Evolutionary conservation across 2,329 filamentous ascomycete genomes (phyloP).

Genomic region (Colletotrichum sp.): DNA sequence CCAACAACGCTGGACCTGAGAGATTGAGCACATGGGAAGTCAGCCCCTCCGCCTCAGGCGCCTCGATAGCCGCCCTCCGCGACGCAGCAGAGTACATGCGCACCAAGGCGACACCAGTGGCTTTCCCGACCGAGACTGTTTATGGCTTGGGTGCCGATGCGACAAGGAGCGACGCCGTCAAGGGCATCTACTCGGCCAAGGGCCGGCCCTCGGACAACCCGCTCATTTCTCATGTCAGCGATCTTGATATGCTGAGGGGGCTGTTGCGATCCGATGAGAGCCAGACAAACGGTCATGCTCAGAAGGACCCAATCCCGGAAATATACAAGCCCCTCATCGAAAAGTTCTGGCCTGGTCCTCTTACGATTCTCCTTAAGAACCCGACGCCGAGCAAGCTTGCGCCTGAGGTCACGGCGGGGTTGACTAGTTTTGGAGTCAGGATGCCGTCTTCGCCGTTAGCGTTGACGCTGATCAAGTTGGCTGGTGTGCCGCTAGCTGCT

Average conservation of each 20-base stretch:
- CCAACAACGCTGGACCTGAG: constrained; percentile 28
- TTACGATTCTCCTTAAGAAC: constrained; percentile 88
- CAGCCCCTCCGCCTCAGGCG: constrained; percentile 29
- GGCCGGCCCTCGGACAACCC: constrained; percentile 93
- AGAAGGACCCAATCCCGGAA: constrained; percentile 61
- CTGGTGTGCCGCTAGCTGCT: constrained; percentile 81
- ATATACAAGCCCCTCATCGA: constrained; percentile 82
- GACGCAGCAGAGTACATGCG: constrained; percentile 72
- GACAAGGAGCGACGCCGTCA: constrained; percentile 81
- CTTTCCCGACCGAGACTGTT: constrained; percentile 96
- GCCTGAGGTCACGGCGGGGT: constrained; percentile 88
- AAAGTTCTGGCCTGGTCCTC: constrained; percentile 90
- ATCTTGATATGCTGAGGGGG: constrained; percentile 74
- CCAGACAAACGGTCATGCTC: constrained; percentile 10
- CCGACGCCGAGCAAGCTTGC: constrained; percentile 74
- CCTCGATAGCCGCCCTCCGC: constrained; percentile 50
- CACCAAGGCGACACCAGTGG: constrained; percentile 76
- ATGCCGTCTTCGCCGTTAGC: constrained; percentile 90
- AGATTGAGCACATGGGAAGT: constrained; percentile 50
- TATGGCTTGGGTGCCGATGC: constrained; percentile 98
- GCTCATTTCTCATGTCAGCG: constrained; percentile 89
- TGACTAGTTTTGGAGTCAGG: constrained; percentile 85
- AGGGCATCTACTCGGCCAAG: constrained; percentile 92
- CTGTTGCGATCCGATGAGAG: constrained; percentile 52
- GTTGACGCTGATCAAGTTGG: constrained; percentile 81